Percentiles rank a stretch among this genome's conserved stretches.
These are phyloP conservation scores for Ilyonectria sp. DNA, from an alignment of 2,329 filamentous ascomycete species.

Conservation along the genomic window DNA sequence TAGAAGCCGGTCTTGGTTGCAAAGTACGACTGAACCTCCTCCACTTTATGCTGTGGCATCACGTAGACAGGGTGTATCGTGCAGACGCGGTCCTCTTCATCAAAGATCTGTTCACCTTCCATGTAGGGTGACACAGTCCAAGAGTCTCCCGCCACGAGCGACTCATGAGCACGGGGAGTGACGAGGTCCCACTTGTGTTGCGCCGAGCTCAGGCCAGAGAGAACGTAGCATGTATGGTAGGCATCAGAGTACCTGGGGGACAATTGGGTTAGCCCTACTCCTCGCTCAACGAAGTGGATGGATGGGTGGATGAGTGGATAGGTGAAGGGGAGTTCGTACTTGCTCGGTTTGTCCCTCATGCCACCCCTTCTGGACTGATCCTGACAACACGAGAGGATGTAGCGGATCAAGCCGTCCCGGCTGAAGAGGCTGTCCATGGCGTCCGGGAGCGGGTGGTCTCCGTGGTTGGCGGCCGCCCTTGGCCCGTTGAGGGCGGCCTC, in stretches of 20 bases:
- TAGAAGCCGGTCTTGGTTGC: conserved; percentile 71
- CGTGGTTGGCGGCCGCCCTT: conserved; percentile 48
- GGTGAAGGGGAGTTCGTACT: conserved; percentile 67
- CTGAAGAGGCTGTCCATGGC: conserved; percentile 75
- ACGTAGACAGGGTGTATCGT: conserved; percentile 89
- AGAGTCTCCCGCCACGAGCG: conserved; percentile 55
- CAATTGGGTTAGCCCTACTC: conserved; percentile 34
- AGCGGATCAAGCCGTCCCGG: conserved; percentile 87
- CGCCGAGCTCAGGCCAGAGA: conserved; percentile 86
- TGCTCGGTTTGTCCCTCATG: conserved; percentile 92
- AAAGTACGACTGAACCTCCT: conserved; percentile 77
- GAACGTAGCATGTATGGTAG: conserved; percentile 94
- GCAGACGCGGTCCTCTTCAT: conserved; percentile 78
- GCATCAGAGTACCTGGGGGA: conserved; percentile 79
- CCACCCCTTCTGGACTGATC: conserved; percentile 80
- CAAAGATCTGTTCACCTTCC: conserved; percentile 75
- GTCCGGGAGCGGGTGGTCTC: conserved; percentile 49
- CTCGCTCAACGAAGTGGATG: conserved; percentile 23
- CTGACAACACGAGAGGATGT: conserved; percentile 92
- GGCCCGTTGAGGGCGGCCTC: conserved; percentile 81
- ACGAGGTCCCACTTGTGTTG: conserved; percentile 77
- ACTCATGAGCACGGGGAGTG: conserved; percentile 51
- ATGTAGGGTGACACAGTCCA: conserved; percentile 67
- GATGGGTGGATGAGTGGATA: conserved; percentile 33
- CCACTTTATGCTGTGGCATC: conserved; percentile 80